Base-by-base conservation (phyloP, 192 early-diverging fungal genomes). In the Dissophora globulifera region DNA sequence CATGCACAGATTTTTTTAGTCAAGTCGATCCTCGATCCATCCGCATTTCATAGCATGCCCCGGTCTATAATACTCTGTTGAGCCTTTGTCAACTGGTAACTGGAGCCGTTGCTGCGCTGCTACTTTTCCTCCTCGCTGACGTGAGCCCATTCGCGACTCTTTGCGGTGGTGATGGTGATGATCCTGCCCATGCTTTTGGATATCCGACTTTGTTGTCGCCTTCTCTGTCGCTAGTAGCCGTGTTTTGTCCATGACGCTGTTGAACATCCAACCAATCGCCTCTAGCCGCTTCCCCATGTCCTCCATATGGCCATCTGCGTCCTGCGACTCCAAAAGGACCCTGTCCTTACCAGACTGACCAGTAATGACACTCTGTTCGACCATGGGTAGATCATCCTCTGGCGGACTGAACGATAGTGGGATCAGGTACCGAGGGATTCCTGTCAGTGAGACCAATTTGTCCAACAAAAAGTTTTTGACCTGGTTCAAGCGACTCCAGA, bases 221-320 rank as follows among this genome's bases (percentile, higher is more conserved):
- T n/a, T 45, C 15, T 45, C 17, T 4, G 4, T n/a, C 4, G 17
- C 17, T n/a, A 45, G 16, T 9, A n/a, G 4, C 43, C 17, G 10
- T 12, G n/a, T 4, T 45, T n/a, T 19, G 8, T 49, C 29, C 29
- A 60, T 17, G 26, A 61, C 32, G 25, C 46, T 61, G 20, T 47
- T 32, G 19, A 49, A 30, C 15, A 61, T 5, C 58, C 58, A 61
- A 20, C 19, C 30, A 61, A 49, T 19, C 8, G 58, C 47, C 32
- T 22, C 58, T 38, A 30, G 32, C 7, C 46, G 30, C 15, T 25
- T 31, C 35, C n/a, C 43, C n/a, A n/a, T 17, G 43, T 22, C 31
- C 10, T 45, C 43, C 7, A 7, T 40, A 10, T 40, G 38, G 29
- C 17, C 41, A 17, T 4, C 2, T 3, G 17, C 27, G 30, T 12